Base-by-base conservation (phyloP, 2,329 filamentous ascomycete species). In the Hysterium pulicare region DNA sequence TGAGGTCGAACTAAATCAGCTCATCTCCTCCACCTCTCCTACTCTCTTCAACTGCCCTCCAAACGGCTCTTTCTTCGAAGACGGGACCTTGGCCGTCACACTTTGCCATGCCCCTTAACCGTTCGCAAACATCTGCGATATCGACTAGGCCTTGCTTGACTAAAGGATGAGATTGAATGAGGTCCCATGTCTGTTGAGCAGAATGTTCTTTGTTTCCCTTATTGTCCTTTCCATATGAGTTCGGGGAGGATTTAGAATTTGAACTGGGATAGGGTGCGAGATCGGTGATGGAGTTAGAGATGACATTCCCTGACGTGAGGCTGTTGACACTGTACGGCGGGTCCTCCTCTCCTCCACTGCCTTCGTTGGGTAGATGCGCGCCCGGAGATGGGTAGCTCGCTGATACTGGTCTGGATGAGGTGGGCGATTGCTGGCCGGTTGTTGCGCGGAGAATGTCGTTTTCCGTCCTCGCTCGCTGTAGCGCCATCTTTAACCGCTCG, bases 361-460 rank as follows among this genome's bases (percentile, higher is more conserved):
- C 7, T 11, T 45, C 47, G 22, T 49, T 31, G 0, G 54, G 50
- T 0, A 62, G 57, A 24, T 56, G 58, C 10, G 58, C 58, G 26
- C 55, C 61, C 47, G 48, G 72, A 66, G 51, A 70, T 64, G 51
- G 62, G 62, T 50, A 69, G 68, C 49, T 61, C 19, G 50, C 61
- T 11, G 61, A 62, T 26, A 61, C 51, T 23, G 57, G 58, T 11
- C 71, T 71, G 34, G 49, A 73, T 65, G 26, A 73, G 67, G 42
- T 64, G 66, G 57, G 68, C 59, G 59, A 59, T 9, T 54, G 23
- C 21, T 28, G 53, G 17, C 64, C 72, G 5, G 84, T 83, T 1
- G 89, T 95, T 5, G 89, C 89, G 35, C 89, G 85, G 26, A 97
- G 74, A 41, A 96, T 90, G 68, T 96, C 87, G 64, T 96, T 96